A percentile compares a stretch with the other conserved stretches of the same genome.
Conservation (phyloP, 2,329 filamentous ascomycete species). For the Penicillium sp. region DNA sequence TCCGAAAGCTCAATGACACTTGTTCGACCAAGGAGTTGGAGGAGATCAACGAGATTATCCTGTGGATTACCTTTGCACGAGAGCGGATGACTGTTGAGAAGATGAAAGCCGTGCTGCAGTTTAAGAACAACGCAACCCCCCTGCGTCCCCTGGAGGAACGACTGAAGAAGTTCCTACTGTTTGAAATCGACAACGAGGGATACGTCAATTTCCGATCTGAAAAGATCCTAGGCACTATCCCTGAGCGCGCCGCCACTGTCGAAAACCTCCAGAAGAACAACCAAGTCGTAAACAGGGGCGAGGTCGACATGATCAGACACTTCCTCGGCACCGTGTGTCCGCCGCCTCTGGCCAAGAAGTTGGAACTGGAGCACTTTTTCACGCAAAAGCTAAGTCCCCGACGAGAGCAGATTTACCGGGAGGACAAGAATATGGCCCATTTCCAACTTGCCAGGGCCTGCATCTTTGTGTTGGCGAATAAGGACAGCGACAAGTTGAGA, state of each 20-base stretch:
- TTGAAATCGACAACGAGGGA: slow-evolving; percentile 21
- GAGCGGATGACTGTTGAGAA: slow-evolving; percentile 14
- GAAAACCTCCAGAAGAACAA: not conserved
- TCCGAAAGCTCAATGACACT: slow-evolving; percentile 21
- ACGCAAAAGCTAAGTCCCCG: slow-evolving; percentile 19
- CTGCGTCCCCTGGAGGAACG: slow-evolving; percentile 20
- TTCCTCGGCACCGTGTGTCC: slow-evolving; percentile 26
- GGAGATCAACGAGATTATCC: slow-evolving; percentile 28
- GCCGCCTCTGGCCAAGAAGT: slow-evolving; percentile 20
- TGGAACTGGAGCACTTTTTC: slow-evolving; percentile 25
- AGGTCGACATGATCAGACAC: slow-evolving; percentile 23
- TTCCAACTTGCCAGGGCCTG: slow-evolving; percentile 15
- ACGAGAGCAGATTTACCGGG: slow-evolving; percentile 16
- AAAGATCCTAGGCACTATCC: slow-evolving; percentile 14
- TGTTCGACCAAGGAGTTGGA: slow-evolving; percentile 22
- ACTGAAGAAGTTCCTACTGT: slow-evolving; percentile 12
- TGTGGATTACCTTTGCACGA: slow-evolving; percentile 23
- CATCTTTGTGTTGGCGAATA: slow-evolving; percentile 14
- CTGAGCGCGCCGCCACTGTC: not conserved
- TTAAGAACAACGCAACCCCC: slow-evolving; percentile 22
- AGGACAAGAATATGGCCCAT: slow-evolving; percentile 22
- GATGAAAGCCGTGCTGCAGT: slow-evolving; percentile 21
- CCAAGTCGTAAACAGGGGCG: slow-evolving; percentile 8
- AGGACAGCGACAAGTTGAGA: not conserved
- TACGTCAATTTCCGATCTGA: slow-evolving; percentile 18